Conservation (phyloP, 805 yeast genomes). For the Candida xyloterini region DNA sequence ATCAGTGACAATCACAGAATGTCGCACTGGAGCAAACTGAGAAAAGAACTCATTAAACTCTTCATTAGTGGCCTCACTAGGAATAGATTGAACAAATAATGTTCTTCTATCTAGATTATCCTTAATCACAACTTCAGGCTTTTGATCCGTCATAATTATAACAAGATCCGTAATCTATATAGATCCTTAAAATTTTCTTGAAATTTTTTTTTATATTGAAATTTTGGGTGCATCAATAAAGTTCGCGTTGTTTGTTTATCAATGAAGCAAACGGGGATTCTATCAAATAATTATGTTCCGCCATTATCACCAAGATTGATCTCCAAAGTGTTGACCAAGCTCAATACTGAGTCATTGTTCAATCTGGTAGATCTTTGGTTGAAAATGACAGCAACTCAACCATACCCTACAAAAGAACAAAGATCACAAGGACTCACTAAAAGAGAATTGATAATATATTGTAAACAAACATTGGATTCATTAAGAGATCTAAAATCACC, state of each 20-base stretch:
- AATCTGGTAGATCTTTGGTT: conserved; percentile 35
- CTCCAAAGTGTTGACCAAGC: conserved; percentile 26
- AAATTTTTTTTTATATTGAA: conserved; percentile 8
- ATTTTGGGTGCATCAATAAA: background rate
- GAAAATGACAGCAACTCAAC: conserved; percentile 30
- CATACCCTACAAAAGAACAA: conserved; percentile 23
- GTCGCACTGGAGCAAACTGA: conserved; percentile 90
- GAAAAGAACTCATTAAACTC: conserved; percentile 83
- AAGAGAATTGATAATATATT: conserved; percentile 16
- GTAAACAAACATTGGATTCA: conserved; percentile 12
- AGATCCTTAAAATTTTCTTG: conserved; percentile 10
- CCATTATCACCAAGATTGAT: conserved; percentile 23
- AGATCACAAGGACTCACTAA: conserved; percentile 19
- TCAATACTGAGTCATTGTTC: conserved; percentile 30
- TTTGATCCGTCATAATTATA: background rate
- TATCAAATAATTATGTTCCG: conserved; percentile 35
- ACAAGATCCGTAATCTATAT: background rate
- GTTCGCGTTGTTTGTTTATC: conserved; percentile 9
- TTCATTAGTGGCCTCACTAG: conserved; percentile 76
- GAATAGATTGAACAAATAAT: conserved; percentile 83
- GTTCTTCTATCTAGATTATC: conserved; percentile 54
- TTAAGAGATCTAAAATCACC: conserved; percentile 16
- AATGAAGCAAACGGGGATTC: conserved; percentile 28
- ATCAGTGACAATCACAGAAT: conserved; percentile 88
- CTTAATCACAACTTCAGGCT: conserved; percentile 1